phyloP scores from a whole-genome alignment of 2,329 filamentous ascomycete genomes.

The Cytospora paraplurivora region DNA sequence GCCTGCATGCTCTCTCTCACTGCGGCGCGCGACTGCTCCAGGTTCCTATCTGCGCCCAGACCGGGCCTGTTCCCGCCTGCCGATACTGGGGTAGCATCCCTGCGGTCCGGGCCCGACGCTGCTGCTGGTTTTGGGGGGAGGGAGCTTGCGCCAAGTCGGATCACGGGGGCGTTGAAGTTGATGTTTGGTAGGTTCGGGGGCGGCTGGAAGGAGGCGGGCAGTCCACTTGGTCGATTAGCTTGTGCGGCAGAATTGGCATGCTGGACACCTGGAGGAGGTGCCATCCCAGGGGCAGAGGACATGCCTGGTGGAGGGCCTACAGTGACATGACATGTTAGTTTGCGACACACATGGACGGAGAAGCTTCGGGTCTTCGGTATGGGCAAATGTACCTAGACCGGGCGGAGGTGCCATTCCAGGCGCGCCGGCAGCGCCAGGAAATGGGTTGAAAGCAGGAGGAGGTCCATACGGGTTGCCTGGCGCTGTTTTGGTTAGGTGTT shows the following conservation, averaged over 20 bases:
- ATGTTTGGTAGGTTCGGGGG: slow-evolving; percentile 94
- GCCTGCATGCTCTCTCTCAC: slow-evolving; percentile 70
- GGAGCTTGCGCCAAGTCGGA: slow-evolving; percentile 74
- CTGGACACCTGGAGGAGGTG: slow-evolving; percentile 75
- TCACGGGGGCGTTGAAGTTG: slow-evolving; percentile 96
- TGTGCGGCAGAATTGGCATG: slow-evolving; percentile 69
- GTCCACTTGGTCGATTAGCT: slow-evolving; percentile 76
- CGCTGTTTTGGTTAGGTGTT: not conserved
- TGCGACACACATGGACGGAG: slow-evolving; percentile 20
- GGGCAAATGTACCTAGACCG: slow-evolving; percentile 69
- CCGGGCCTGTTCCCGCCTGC: slow-evolving; percentile 46
- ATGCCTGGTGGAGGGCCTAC: slow-evolving; percentile 77
- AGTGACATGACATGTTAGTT: slow-evolving; percentile 29
- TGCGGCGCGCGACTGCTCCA: slow-evolving; percentile 68
- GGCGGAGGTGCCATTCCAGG: slow-evolving; percentile 77
- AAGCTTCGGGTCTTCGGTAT: not conserved
- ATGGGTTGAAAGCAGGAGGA: slow-evolving; percentile 72
- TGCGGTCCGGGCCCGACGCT: slow-evolving; percentile 44
- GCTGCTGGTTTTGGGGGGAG: slow-evolving; percentile 64
- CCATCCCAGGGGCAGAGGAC: slow-evolving; percentile 78
- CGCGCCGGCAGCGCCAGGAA: slow-evolving; percentile 60
- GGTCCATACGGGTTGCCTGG: slow-evolving; percentile 67
- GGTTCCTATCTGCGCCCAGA: slow-evolving; percentile 63
- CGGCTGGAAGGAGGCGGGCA: slow-evolving; percentile 83
- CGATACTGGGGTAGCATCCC: slow-evolving; percentile 46